Evolutionary conservation across 1,284 basidiomycete species (phyloP).

Genomic region (Polyporus tsugae): DNA sequence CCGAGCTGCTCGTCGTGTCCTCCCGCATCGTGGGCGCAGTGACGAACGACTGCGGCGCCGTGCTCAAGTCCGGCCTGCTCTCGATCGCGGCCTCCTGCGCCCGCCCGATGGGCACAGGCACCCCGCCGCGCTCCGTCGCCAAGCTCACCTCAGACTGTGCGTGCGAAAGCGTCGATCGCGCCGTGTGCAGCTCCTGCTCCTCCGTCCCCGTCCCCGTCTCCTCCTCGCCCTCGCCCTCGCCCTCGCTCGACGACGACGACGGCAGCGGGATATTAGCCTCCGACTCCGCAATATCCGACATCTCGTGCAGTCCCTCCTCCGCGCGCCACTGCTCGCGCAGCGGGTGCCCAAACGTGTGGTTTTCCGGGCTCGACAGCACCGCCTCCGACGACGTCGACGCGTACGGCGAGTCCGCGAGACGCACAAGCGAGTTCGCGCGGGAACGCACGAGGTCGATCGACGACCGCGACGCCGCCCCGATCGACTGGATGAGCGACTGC

Average conservation of each 20-base stretch:
- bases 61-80: conserved; percentile 69
- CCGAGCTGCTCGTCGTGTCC: conserved; percentile 51
- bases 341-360: conserved; percentile 76
- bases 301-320: conserved; percentile 34
- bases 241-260: conserved; percentile 4
- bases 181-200: conserved; percentile 30
- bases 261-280: conserved; percentile 25
- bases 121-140: conserved; percentile 36
- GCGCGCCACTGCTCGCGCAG: conserved; percentile 40
- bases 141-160: conserved; percentile 35
- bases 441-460: conserved; percentile 64
- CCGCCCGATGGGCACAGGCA: conserved; percentile 37
- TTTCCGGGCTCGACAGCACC: conserved; percentile 61
- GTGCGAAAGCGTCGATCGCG: conserved; percentile 35
- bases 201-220: conserved; percentile 15
- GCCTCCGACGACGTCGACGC: conserved; percentile 57
- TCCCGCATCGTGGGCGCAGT: conserved; percentile 66
- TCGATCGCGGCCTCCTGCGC: conserved; percentile 27
- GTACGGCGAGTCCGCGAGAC: conserved; percentile 53
- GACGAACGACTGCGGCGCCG: conserved; percentile 71
- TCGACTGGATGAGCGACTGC: conserved; percentile 69
- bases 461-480: conserved; percentile 67
- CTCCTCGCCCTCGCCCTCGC: conserved; percentile 18
- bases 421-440: conserved; percentile 63
- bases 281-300: conserved; percentile 33